Evolutionary conservation across 495 filamentous ascomycete genomes (phyloP), one percentile per base, ranked within the genome.

Genomic region (Alectoria sarmentosa): DNA sequence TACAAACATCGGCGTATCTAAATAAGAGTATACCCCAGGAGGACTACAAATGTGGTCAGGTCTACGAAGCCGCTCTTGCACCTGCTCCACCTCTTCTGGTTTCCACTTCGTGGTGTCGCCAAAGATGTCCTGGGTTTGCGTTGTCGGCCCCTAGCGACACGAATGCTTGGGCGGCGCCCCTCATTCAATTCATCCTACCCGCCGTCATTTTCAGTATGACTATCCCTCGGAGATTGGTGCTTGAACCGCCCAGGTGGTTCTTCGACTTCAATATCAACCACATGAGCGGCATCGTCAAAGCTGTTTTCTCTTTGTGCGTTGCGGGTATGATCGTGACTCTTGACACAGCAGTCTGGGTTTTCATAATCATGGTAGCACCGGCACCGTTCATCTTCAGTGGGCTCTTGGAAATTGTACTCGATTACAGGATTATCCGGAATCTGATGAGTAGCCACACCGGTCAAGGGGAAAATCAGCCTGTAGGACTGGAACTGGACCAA

Each of bases 161-260:
- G 3, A 58, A 57, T 30, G 63, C 60, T 42, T 74, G 67, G 65
- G 61, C 68, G 23, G 36, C 23, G 2, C 71, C 72, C 9, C 66
- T 73, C 11, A 41, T 70, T 21, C 66, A 65, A n/a, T 73, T 71
- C 62, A 62, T 74, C 6, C 55, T 74, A 19, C 71, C 72, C 19
- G 52, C 64, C 1, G 57, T 73, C 42, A 64, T 74, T 15, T 74
- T 74, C 52, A 69, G 65, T 58, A 71, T 73, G 39, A 67, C 62
- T 5, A 65, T 74, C 37, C 71, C 71, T 14, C 70, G 70, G 26
- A 55, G 68, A 32, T 60, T 67, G 41, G 65, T 67, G 42, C 59
- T 71, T 39, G 64, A 69, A 38, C 54, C 61, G 42, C 61, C 52
- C 21, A 61, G 19, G 38, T 61, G 60, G 60, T 41, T 46, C 58